Percentiles rank a stretch among this genome's conserved stretches.
Conservation (phyloP, 2,329 filamentous ascomycete species). For the Penicillium sp. region DNA sequence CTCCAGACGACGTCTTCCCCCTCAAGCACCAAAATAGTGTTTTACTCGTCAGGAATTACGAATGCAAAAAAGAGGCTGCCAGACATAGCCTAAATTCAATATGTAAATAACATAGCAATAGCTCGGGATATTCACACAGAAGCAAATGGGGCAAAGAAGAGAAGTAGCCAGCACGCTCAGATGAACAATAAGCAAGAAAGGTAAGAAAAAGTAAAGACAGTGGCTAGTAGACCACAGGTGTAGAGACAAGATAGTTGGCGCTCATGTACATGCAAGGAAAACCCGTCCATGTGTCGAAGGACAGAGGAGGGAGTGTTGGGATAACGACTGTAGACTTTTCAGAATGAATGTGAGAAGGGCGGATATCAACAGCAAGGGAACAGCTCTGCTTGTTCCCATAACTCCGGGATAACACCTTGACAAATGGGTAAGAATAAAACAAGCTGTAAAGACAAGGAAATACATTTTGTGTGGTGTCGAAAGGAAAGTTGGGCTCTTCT, state of each 20-base stretch:
- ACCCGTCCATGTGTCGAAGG: background rate
- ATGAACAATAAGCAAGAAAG: conserved; percentile 6
- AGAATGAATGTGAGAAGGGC: background rate
- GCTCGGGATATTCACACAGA: conserved; percentile 2
- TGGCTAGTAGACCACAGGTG: conserved; percentile 2
- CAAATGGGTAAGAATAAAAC: background rate
- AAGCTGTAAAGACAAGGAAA: background rate
- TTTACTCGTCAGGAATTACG: background rate
- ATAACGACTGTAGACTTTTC: background rate
- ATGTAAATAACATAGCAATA: background rate
- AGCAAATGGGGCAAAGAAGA: background rate
- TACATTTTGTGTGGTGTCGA: background rate
- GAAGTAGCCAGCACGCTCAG: conserved; percentile 1
- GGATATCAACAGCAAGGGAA: background rate
- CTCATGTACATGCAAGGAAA: conserved; percentile 20
- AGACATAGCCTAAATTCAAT: background rate
- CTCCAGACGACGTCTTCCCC: too few relatives aligned
- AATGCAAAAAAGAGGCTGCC: background rate
- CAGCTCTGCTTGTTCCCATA: background rate
- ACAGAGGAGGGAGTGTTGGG: background rate
- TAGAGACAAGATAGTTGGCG: conserved; percentile 15
- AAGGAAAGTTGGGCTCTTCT: background rate
- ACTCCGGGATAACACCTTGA: background rate
- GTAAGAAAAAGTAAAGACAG: conserved; percentile 6
- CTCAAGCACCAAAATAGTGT: background rate